Evolutionary conservation across 1,284 basidiomycete species (phyloP).

Genomic region (Ganoderma lingzhi): DNA sequence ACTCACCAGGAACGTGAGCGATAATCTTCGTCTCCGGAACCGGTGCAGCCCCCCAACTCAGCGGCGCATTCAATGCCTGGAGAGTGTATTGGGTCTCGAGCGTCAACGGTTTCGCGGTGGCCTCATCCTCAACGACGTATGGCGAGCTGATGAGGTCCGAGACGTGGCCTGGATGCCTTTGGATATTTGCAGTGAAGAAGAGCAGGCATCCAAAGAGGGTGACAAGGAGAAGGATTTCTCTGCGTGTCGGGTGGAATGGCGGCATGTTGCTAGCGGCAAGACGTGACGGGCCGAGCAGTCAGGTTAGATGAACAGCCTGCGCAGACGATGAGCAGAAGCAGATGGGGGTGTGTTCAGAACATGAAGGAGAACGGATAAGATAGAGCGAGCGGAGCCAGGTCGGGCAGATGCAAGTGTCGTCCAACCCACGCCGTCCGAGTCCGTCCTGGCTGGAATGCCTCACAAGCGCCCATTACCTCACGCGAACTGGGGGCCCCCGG

Average conservation of each 20-base stretch:
- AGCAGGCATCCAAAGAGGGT: constrained; percentile 57
- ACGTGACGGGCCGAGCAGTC: neutral
- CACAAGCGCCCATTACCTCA: neutral
- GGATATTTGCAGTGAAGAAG: constrained; percentile 45
- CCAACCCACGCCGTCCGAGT: too few relatives aligned
- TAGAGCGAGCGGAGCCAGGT: neutral
- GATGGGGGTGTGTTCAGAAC: neutral
- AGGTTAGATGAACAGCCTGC: neutral
- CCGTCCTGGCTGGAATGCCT: neutral
- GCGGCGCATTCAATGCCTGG: constrained; percentile 36
- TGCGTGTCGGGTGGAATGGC: constrained; percentile 44
- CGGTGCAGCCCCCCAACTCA: constrained; percentile 45
- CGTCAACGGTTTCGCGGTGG: constrained; percentile 30
- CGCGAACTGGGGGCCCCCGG: neutral
- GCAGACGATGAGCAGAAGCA: neutral
- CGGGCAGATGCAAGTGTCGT: neutral
- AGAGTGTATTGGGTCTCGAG: constrained; percentile 41
- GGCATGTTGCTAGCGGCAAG: constrained; percentile 1
- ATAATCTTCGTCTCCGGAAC: constrained; percentile 68
- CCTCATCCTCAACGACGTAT: constrained; percentile 30
- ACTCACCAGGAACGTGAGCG: constrained; percentile 68
- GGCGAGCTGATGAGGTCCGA: constrained; percentile 32
- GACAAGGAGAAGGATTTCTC: constrained; percentile 59
- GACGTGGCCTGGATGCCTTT: constrained; percentile 28
- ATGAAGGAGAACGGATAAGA: neutral